Evolutionary conservation across 192 early-diverging fungal species (phyloP).

Genomic region (Coemansia sp.): DNA sequence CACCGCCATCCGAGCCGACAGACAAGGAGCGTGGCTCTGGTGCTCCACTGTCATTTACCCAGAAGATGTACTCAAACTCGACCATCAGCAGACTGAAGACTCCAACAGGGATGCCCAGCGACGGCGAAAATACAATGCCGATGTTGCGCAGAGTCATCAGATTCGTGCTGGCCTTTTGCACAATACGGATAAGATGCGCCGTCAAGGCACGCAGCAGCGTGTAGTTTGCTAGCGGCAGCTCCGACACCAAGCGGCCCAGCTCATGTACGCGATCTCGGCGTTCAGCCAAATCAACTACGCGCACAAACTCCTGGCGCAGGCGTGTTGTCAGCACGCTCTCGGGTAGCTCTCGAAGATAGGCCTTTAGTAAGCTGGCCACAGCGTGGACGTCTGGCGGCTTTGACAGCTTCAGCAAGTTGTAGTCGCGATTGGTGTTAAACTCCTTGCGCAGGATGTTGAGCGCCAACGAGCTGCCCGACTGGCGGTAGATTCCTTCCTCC

Average conservation of each 20-base stretch:
- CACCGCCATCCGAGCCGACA: conserved; percentile 1
- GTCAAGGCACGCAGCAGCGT: conserved; percentile 82
- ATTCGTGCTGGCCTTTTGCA: conserved; percentile 79
- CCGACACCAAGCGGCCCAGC: conserved; percentile 73
- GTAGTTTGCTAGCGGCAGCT: conserved; percentile 86
- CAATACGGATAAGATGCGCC: conserved; percentile 88
- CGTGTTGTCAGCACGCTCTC: conserved; percentile 85
- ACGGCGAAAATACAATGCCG: conserved; percentile 94
- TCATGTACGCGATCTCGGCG: conserved; percentile 79
- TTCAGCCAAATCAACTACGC: conserved; percentile 79
- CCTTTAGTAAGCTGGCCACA: conserved; percentile 87
- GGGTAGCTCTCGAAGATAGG: conserved; percentile 88
- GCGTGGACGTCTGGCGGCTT: conserved; percentile 90
- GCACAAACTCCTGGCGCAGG: conserved; percentile 80
- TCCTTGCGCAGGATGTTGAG: conserved; percentile 75
- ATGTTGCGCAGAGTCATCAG: conserved; percentile 96
- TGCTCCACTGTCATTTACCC: conserved; percentile 65
- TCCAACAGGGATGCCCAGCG: conserved; percentile 87
- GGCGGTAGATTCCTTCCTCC: conserved; percentile 95
- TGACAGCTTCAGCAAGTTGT: conserved; percentile 47
- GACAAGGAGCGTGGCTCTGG: conserved; percentile 50
- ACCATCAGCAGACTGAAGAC: conserved; percentile 92
- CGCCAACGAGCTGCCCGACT: conserved; percentile 73
- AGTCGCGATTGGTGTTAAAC: conserved; percentile 68
- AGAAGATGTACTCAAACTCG: conserved; percentile 85